Conservation (phyloP, 441 rosid species). For the Euphorbia celastroides region DNA sequence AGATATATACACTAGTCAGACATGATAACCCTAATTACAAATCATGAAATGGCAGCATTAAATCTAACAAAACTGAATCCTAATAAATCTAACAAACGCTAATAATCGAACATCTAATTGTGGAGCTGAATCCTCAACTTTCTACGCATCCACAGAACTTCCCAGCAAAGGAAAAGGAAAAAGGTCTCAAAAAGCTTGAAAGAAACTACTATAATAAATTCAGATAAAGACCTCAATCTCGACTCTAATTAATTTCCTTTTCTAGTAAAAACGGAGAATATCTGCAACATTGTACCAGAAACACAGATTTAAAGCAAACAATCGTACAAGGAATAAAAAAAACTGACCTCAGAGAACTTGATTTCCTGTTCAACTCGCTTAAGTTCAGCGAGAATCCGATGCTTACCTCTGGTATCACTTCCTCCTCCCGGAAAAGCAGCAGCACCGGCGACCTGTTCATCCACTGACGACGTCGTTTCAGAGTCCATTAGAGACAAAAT, state of each 20-base stretch:
- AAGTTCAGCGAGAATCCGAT: conserved; percentile 82
- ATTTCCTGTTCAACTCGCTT: conserved; percentile 84
- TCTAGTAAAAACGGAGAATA: neutral
- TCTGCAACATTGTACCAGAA: conserved; percentile 6
- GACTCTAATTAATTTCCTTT: neutral
- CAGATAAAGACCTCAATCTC: neutral
- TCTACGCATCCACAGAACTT: neutral
- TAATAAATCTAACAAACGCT: too few species aligned
- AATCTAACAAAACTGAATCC: neutral
- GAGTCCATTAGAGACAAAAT: conserved; percentile 26
- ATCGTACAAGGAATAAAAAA: neutral
- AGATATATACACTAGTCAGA: neutral
- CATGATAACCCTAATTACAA: neutral
- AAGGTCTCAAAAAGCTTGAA: conserved; percentile 2
- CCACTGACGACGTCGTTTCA: conserved; percentile 33
- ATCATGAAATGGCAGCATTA: conserved; percentile 3
- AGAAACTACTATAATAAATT: neutral
- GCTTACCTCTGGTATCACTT: conserved; percentile 70
- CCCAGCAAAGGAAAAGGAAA: neutral
- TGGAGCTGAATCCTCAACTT: neutral
- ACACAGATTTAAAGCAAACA: neutral
- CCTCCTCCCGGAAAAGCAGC: conserved; percentile 6
- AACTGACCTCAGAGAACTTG: conserved; percentile 67
- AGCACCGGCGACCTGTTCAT: conserved; percentile 28
- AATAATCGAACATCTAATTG: too few species aligned